Conservation (phyloP, 257 asterid species). For the Echium plantagineum region DNA sequence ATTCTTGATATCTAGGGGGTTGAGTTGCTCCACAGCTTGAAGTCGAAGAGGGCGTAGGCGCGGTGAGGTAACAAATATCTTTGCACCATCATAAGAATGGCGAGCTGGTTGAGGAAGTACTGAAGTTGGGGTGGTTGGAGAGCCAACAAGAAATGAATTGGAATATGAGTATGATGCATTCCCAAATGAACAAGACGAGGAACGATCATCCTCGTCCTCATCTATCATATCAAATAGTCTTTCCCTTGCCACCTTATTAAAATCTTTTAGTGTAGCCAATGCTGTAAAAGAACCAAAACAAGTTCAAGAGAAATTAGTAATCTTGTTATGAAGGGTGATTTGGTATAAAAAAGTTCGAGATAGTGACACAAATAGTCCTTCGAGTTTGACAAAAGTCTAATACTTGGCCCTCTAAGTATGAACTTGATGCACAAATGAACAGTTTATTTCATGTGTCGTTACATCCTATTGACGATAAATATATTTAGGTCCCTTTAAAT, state of each 20-base stretch:
- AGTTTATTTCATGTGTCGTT: too few species aligned
- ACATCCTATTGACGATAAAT: too few species aligned
- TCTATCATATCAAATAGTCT: conserved; percentile 56
- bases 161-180: conserved; percentile 25
- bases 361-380: too few species aligned
- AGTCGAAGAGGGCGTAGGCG: conserved; percentile 43
- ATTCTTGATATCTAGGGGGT: conserved; percentile 71
- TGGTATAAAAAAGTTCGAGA: too few species aligned
- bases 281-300: conserved; percentile 11
- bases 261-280: conserved; percentile 50
- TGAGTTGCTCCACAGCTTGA: conserved; percentile 59
- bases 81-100: conserved; percentile 15
- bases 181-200: conserved; percentile 33
- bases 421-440: too few species aligned
- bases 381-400: too few species aligned
- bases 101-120: conserved; percentile 48
- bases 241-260: conserved; percentile 54
- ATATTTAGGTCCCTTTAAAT: too few species aligned
- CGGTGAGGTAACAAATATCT: conserved; percentile 38
- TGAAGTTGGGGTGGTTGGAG: conserved; percentile 85
- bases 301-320: not conserved
- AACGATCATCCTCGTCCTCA: conserved; percentile 37
- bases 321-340: too few species aligned
- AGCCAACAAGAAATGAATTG: conserved; percentile 29
- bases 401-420: too few species aligned